These are phyloP conservation scores for Pichia sp. DNA, from an alignment of 1,139 yeast species.

Conservation along the genomic window DNA sequence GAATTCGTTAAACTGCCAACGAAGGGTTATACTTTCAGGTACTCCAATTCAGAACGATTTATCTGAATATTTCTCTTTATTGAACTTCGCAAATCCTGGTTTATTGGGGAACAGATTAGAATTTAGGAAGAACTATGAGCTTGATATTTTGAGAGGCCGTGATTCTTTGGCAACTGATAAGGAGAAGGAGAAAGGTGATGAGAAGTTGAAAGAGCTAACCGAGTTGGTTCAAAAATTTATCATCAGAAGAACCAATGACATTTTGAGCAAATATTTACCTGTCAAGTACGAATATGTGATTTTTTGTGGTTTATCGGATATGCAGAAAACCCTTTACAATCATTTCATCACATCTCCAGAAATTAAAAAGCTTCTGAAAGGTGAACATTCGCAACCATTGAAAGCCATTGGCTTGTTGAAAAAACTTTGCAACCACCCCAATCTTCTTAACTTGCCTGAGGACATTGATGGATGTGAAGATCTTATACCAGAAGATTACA, in stretches of 20 bases:
- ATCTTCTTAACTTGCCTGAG: slow-evolving; percentile 66
- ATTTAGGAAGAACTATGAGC: slow-evolving; percentile 80
- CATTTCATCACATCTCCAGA: slow-evolving; percentile 81
- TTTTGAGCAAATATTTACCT: slow-evolving; percentile 87
- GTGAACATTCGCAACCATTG: slow-evolving; percentile 74
- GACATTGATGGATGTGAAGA: slow-evolving; percentile 68
- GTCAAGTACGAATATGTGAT: slow-evolving; percentile 95
- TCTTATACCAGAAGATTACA: slow-evolving; percentile 73
- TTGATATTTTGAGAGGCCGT: slow-evolving; percentile 74
- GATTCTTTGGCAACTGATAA: slow-evolving; percentile 87
- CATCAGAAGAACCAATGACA: slow-evolving; percentile 93
- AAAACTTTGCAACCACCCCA: slow-evolving; percentile 92
- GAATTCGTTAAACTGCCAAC: slow-evolving; percentile 72
- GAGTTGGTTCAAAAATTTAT: slow-evolving; percentile 81
- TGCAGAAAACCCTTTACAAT: slow-evolving; percentile 68
- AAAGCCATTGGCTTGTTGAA: slow-evolving; percentile 87
- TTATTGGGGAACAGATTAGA: slow-evolving; percentile 79
- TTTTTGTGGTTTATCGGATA: slow-evolving; percentile 76
- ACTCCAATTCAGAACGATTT: slow-evolving; percentile 97
- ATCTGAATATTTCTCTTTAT: slow-evolving; percentile 86
- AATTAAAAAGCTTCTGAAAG: slow-evolving; percentile 63
- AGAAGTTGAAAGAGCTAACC: slow-evolving; percentile 65
- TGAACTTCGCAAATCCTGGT: slow-evolving; percentile 94
- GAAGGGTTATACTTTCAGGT: slow-evolving; percentile 92
- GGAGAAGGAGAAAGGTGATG: slow-evolving; percentile 69